phyloP scores from a whole-genome alignment of 148 eudicot genomes.

The Euryodendron excelsum region DNA sequence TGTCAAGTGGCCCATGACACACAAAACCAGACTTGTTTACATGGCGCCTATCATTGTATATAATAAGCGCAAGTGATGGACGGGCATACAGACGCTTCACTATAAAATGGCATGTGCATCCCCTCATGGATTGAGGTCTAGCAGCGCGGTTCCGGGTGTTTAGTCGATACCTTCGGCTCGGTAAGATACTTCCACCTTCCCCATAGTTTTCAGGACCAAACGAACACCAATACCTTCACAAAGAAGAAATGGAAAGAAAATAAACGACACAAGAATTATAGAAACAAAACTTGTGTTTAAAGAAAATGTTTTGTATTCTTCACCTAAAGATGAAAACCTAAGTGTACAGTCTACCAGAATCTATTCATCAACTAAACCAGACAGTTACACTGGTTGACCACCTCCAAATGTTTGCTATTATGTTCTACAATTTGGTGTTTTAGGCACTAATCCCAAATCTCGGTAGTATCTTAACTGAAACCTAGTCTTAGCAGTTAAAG shows the following conservation, averaged over 20 bases:
- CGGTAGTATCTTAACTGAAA: not conserved
- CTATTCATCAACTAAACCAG: not conserved
- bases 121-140: constrained; percentile 97
- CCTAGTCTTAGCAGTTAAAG: no score
- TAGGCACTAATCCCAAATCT: not conserved
- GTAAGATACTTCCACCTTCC: constrained; percentile 89
- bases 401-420: not conserved
- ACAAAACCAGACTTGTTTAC: constrained; percentile 85
- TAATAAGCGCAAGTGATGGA: constrained; percentile 71
- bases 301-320: not conserved
- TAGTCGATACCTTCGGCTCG: constrained; percentile 82
- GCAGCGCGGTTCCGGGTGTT: constrained; percentile 98
- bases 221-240: constrained; percentile 95
- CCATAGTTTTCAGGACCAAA: constrained; percentile 99
- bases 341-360: not conserved
- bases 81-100: constrained; percentile 94
- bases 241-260: not conserved
- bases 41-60: constrained; percentile 80
- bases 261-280: not conserved
- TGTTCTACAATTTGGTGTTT: not conserved
- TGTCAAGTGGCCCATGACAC: constrained; percentile 94
- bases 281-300: not conserved
- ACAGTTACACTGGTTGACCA: not conserved
- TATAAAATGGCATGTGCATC: constrained; percentile 89
- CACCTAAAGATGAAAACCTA: not conserved